Conservation (phyloP, 345 rosid species). For the Clausena lansium region DNA sequence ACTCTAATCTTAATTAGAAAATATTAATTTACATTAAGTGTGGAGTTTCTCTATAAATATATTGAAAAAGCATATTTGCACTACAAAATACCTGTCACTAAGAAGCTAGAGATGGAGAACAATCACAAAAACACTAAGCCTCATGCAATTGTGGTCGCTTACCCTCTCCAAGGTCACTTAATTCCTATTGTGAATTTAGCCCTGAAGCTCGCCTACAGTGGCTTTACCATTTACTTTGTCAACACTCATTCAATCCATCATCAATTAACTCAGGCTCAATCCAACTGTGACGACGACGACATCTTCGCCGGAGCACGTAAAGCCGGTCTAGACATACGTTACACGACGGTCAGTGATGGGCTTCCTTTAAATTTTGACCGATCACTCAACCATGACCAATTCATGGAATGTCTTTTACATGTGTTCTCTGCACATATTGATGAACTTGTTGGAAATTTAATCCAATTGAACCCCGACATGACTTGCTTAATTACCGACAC, state of each 20-base stretch:
- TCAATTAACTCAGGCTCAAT: constrained; percentile 36
- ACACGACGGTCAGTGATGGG: constrained; percentile 73
- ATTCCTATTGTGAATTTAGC: constrained; percentile 68
- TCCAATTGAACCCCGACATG: constrained; percentile 21
- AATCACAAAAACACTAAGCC: constrained; percentile 36
- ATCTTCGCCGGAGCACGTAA: constrained; percentile 49
- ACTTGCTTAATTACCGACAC: constrained; percentile 67
- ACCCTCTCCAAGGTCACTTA: constrained; percentile 84
- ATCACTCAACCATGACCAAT: constrained; percentile 72
- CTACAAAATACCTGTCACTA: not conserved
- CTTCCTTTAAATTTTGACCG: constrained; percentile 66
- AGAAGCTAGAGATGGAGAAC: not conserved
- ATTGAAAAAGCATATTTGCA: not conserved
- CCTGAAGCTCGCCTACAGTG: constrained; percentile 67
- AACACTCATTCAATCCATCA: constrained; percentile 65
- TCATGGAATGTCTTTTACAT: constrained; percentile 44
- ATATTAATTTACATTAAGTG: not conserved
- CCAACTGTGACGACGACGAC: constrained; percentile 29
- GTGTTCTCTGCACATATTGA: constrained; percentile 67
- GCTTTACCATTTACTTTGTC: constrained; percentile 72
- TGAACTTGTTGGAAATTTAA: constrained; percentile 42
- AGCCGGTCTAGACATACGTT: constrained; percentile 68
- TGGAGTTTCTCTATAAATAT: not conserved
- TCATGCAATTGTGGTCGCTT: constrained; percentile 60
- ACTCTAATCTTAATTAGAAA: too few relatives aligned